Percentiles rank a stretch among this genome's conserved stretches.
phyloP scores from a whole-genome alignment of 2,329 filamentous ascomycete species.

The Domatiomyces globalis region DNA sequence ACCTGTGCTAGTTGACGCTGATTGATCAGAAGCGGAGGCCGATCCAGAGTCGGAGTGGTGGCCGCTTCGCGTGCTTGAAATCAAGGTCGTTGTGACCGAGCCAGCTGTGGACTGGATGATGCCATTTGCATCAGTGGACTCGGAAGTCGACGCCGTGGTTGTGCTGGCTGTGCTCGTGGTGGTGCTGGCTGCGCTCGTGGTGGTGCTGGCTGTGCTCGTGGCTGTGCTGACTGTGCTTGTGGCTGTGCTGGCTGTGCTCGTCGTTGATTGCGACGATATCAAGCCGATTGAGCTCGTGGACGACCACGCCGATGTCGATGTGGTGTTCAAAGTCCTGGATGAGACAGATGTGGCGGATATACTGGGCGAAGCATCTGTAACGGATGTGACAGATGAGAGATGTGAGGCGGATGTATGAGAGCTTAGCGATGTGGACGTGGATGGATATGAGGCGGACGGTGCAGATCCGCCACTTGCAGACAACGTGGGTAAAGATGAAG shows the following conservation, averaged over 20 bases:
- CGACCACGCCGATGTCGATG: neutral
- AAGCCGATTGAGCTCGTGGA: neutral
- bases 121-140: conserved; percentile 13
- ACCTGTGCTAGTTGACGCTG: conserved; percentile 1
- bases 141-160: conserved; percentile 13
- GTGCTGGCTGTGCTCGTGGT: too few relatives aligned
- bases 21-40: neutral
- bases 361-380: conserved; percentile 1
- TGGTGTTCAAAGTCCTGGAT: neutral
- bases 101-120: conserved; percentile 5
- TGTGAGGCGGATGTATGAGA: neutral
- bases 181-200: too few relatives aligned
- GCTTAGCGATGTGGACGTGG: neutral
- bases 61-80: neutral
- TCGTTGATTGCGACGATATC: conserved; percentile 10
- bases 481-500: neutral
- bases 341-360: conserved; percentile 4
- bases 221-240: too few relatives aligned
- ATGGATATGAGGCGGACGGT: neutral
- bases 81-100: neutral
- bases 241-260: neutral
- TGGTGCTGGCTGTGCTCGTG: too few relatives aligned
- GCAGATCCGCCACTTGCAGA: neutral
- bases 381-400: neutral
- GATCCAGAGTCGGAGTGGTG: neutral